phyloP scores from a whole-genome alignment of 2,329 filamentous ascomycete genomes.

The Hirsutella rhossiliensis region DNA sequence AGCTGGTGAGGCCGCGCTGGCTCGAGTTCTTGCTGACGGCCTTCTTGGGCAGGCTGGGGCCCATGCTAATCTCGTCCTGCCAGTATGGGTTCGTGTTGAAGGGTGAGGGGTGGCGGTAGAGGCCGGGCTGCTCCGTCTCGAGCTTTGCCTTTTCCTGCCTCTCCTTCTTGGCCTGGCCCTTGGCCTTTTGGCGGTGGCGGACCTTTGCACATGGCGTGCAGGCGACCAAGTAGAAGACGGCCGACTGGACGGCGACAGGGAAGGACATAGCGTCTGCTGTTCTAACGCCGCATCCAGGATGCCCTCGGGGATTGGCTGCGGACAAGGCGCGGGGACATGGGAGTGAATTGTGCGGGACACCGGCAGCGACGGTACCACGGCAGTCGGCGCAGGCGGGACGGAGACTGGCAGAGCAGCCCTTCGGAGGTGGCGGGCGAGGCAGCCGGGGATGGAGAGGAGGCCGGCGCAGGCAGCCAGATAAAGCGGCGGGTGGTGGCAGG shows the following conservation, averaged over 20 bases:
- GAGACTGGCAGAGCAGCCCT: too few relatives aligned
- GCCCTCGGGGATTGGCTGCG: conserved; percentile 4
- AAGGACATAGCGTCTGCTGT: conserved; percentile 27
- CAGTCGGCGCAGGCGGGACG: too few relatives aligned
- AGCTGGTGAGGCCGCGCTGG: conserved; percentile 46
- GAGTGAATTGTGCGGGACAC: not conserved
- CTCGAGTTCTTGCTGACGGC: conserved; percentile 44
- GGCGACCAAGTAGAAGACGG: conserved; percentile 65
- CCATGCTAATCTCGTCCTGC: conserved; percentile 74
- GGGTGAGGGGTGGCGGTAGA: conserved; percentile 69
- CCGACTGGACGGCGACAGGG: conserved; percentile 56
- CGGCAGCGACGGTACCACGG: not conserved
- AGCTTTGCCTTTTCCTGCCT: conserved; percentile 52
- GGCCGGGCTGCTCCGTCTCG: conserved; percentile 56
- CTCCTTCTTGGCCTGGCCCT: conserved; percentile 56
- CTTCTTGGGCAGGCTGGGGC: conserved; percentile 60
- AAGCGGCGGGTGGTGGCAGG: too few relatives aligned
- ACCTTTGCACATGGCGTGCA: conserved; percentile 69
- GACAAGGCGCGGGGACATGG: conserved; percentile 6
- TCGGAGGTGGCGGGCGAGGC: too few relatives aligned
- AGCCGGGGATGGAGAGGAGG: too few relatives aligned
- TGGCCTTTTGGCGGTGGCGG: conserved; percentile 56
- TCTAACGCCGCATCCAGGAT: conserved; percentile 1
- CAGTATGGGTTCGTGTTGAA: conserved; percentile 84
- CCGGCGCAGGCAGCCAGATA: too few relatives aligned